Base-by-base conservation (phyloP, 1,284 basidiomycete genomes). In the Peniophora sp. region DNA sequence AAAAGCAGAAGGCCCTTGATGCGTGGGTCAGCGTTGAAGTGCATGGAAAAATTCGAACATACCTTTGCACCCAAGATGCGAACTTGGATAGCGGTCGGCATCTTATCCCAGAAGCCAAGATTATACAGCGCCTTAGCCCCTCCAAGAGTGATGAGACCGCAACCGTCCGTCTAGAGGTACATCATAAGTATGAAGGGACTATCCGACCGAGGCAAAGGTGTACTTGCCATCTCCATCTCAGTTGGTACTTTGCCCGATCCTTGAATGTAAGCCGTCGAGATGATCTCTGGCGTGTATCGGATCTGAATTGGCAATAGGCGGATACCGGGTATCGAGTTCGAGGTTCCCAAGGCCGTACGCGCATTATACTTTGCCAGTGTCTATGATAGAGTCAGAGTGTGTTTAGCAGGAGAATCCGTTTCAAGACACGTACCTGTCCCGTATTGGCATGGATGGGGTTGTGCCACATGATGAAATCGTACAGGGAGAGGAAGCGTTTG, bases 221-320 rank as follows among this genome's bases (percentile, higher is more conserved):
- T 16, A 51, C 75, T 73, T 0, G 73, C 74, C 69, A 75, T 72
- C 19, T 67, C 61, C 57, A 65, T 62, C 45, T 69, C 63, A 36
- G 59, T 61, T 0, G 67, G 62, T 2, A 60, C 61, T 50, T 66
- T 65, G n/a, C n/a, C n/a, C n/a, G n/a, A n/a, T 0, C 60, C 61
- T 17, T 52, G 49, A 20, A 52, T 35, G n/a, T 52, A 56, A 1
- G 53, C 57, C 54, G 45, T 17, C 10, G 60, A 63, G 16, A 58
- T 53, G 14, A 67, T 60, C 32, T 74, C 72, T 8, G 52, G 50
- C 1, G 59, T 55, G 23, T 61, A 56, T 1, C 51, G 51, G 1
- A 71, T 62, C 20, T 67, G 49, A 3, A 52, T 50, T 1, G 52
- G 50, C 0, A 56, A 34, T 3, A 73, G 50, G 1, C 57, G 53